Percentiles rank a stretch among this genome's conserved stretches.
phyloP scores from a whole-genome alignment of 2,329 filamentous ascomycete species.

The Claviceps sp. region DNA sequence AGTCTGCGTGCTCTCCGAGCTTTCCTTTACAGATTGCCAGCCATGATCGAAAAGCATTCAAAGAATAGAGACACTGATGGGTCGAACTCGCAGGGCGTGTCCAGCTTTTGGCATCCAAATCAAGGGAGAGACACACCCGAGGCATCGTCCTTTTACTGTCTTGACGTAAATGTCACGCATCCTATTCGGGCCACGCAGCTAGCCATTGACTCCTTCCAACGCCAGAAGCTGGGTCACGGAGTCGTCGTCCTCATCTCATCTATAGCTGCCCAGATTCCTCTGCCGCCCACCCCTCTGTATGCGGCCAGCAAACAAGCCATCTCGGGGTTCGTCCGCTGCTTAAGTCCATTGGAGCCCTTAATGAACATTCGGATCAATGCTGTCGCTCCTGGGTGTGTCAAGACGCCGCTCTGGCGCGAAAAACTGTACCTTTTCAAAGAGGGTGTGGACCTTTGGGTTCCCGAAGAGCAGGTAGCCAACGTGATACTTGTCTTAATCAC shows the following conservation, averaged over 20 bases:
- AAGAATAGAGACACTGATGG: too few relatives aligned
- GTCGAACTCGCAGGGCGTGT: background rate
- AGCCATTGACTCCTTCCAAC: conserved; percentile 16
- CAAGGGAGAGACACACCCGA: conserved; percentile 2
- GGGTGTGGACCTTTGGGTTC: conserved; percentile 18
- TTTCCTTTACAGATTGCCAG: background rate
- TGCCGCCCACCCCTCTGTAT: conserved; percentile 15
- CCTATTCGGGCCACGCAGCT: conserved; percentile 18
- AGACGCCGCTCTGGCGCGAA: conserved; percentile 25
- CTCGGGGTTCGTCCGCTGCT: conserved; percentile 18
- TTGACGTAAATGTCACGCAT: conserved; percentile 20
- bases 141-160: conserved; percentile 2
- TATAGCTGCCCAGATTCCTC: conserved; percentile 14
- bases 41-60: too few relatives aligned
- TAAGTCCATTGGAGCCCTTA: conserved; percentile 16
- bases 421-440: conserved; percentile 19
- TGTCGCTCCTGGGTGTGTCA: conserved; percentile 23
- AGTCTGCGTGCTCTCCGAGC: background rate
- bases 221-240: conserved; percentile 8
- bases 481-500: conserved; percentile 22
- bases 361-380: conserved; percentile 19
- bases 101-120: conserved; percentile 1
- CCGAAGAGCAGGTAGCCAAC: conserved; percentile 21
- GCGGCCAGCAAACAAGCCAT: conserved; percentile 17
- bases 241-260: conserved; percentile 15